phyloP scores from a whole-genome alignment of 2,329 filamentous ascomycete genomes.

The Apiospora pterosperma region DNA sequence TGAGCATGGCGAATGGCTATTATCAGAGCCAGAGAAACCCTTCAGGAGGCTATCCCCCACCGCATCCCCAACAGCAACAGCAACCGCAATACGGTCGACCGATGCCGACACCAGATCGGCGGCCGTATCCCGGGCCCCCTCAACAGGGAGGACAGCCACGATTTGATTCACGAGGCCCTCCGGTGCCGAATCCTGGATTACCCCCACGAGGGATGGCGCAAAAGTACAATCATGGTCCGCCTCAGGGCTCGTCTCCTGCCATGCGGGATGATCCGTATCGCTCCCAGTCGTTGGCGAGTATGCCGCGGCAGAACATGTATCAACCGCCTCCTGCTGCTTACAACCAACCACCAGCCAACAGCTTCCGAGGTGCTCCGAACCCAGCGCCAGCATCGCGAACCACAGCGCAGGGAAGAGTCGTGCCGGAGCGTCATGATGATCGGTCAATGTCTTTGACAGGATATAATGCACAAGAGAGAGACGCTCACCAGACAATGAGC shows the following conservation, averaged over 20 bases:
- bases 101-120: slow-evolving; percentile 49
- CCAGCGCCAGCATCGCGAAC: slow-evolving; percentile 63
- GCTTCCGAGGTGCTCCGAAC: slow-evolving; percentile 73
- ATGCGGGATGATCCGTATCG: slow-evolving; percentile 83
- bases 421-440: slow-evolving; percentile 89
- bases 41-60: slow-evolving; percentile 43
- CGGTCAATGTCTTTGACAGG: slow-evolving; percentile 95
- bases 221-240: slow-evolving; percentile 58
- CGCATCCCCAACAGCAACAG: slow-evolving; percentile 13
- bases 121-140: slow-evolving; percentile 65
- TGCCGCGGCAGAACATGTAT: slow-evolving; percentile 70
- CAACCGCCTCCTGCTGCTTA: slow-evolving; percentile 59
- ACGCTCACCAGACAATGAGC: slow-evolving; percentile 88
- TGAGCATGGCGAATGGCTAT: slow-evolving; percentile 47
- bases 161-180: slow-evolving; percentile 57
- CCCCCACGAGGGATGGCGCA: slow-evolving; percentile 46
- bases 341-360: slow-evolving; percentile 64
- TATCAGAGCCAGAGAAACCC: slow-evolving; percentile 50
- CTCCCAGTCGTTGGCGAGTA: slow-evolving; percentile 86
- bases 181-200: slow-evolving; percentile 40
- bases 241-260: slow-evolving; percentile 47
- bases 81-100: slow-evolving; percentile 34
- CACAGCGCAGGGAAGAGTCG: slow-evolving; percentile 85
- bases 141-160: slow-evolving; percentile 43
- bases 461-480: slow-evolving; percentile 68